Evolutionary conservation across 2,329 filamentous ascomycete genomes (phyloP), one percentile per base, ranked within the genome.

Genomic region (Claviceps quebecensis): DNA sequence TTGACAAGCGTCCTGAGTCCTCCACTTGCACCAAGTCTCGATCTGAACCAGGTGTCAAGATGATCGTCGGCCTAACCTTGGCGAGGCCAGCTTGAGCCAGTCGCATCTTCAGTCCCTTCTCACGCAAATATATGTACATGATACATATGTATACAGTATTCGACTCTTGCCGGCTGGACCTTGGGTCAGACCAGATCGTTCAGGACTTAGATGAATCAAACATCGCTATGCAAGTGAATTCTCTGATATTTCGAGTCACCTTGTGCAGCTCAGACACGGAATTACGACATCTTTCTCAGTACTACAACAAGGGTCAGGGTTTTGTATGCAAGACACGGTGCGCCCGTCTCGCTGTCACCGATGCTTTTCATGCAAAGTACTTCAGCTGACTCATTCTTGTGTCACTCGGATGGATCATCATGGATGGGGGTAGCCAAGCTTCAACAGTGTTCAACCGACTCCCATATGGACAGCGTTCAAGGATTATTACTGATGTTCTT

Each of bases 71-170:
- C 55, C 55, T 26, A 41, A 37, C 40, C 59, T 64, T 64, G 56
- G 60, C 57, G 49, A 56, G 57, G 57, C 55, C 53, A 61, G 59
- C 29, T 58, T 49, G 55, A 60, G 58, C 64, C 64, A 66, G 65
- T 66, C 64, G 64, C 64, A 66, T 64, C 59, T 56, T 39, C 17
- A 53, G 7, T 48, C 57, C 34, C 41, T 36, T 56, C 56, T 63
- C 57, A 60, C 60, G 56, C 56, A 57, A 57, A 53, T 53, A 50
- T 53, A 50, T 53, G 50, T 26, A 7, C 5, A 7, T n/a, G n/a
- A n/a, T 26, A 23, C 4, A 6, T 23, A 23, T 5, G 23, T 6
- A 26, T 26, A 19, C 19, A 19, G 23, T 26, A 26, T 26, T 26
- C 56, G 50, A 49, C 19, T 29, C 41, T 19, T 37, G 45, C 40